Evolutionary conservation across 768 basidiomycete species (phyloP).

Genomic region (Boletus pseudo-olivaceus): DNA sequence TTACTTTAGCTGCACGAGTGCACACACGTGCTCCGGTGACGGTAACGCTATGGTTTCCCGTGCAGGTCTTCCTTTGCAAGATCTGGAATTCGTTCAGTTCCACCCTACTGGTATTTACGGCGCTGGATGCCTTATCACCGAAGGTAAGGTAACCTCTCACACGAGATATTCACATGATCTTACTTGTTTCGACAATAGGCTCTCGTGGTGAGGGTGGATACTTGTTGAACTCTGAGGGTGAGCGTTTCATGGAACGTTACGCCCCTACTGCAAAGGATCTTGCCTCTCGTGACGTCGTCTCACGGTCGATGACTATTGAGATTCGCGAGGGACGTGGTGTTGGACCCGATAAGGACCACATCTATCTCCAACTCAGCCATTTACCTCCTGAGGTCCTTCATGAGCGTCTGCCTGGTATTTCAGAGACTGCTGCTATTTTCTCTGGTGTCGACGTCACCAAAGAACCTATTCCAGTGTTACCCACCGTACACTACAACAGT

Average conservation of each 20-base stretch:
- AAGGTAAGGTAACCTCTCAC: slow-evolving; percentile 52
- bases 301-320: slow-evolving; percentile 98
- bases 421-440: slow-evolving; percentile 99
- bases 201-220: slow-evolving; percentile 99
- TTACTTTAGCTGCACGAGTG: slow-evolving; percentile 98
- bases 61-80: slow-evolving; percentile 94
- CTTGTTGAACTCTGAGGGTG: slow-evolving; percentile 95
- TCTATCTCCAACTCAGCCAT: slow-evolving; percentile 96
- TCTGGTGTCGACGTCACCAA: slow-evolving; percentile 99
- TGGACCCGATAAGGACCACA: slow-evolving; percentile 96
- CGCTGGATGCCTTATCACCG: slow-evolving; percentile 97
- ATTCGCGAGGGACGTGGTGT: slow-evolving; percentile 99
- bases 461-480: slow-evolving; percentile 97
- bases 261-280: slow-evolving; percentile 99
- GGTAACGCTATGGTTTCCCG: slow-evolving; percentile 98
- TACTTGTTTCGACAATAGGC: slow-evolving; percentile 43
- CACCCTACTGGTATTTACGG: slow-evolving; percentile 99
- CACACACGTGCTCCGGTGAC: slow-evolving; percentile 98
- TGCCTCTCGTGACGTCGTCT: slow-evolving; percentile 98
- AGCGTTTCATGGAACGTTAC: slow-evolving; percentile 99
- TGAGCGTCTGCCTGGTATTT: slow-evolving; percentile 97
- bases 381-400: slow-evolving; percentile 93
- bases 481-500: slow-evolving; percentile 99
- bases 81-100: slow-evolving; percentile 99
- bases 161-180: not conserved